Conservation (phyloP, 1,139 yeast species). For the Diutina siamensis region DNA sequence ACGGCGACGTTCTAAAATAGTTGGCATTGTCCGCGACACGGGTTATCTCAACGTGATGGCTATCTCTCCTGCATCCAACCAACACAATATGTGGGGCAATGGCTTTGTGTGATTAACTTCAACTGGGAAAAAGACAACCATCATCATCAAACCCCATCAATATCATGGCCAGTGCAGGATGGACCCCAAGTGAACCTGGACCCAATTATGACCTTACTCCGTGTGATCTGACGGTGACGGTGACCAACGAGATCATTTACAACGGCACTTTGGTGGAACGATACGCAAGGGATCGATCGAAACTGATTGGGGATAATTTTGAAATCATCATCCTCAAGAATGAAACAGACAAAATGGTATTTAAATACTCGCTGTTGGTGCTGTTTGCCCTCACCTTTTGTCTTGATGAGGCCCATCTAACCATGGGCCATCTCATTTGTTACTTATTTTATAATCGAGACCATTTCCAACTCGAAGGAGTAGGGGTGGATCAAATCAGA, state of each 20-base stretch:
- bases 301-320: background rate
- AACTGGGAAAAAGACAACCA: no score
- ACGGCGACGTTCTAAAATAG: no score
- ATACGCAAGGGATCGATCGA: background rate
- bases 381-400: background rate
- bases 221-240: slow-evolving; percentile 5
- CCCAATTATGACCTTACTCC: background rate
- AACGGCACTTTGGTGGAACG: slow-evolving; percentile 3
- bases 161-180: background rate
- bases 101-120: no score
- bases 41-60: no score
- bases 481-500: background rate
- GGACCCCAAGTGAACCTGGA: background rate
- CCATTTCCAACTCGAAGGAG: background rate
- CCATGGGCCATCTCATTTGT: slow-evolving; percentile 1
- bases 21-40: no score
- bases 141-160: no score
- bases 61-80: no score
- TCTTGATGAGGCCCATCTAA: background rate
- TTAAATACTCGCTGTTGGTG: background rate
- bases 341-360: background rate
- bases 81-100: no score
- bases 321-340: background rate
- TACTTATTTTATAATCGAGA: slow-evolving; percentile 4
- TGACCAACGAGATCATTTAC: slow-evolving; percentile 3